These are phyloP conservation scores for Rosa multiflora DNA, from an alignment of 306 rosid species.

Conservation along the genomic window DNA sequence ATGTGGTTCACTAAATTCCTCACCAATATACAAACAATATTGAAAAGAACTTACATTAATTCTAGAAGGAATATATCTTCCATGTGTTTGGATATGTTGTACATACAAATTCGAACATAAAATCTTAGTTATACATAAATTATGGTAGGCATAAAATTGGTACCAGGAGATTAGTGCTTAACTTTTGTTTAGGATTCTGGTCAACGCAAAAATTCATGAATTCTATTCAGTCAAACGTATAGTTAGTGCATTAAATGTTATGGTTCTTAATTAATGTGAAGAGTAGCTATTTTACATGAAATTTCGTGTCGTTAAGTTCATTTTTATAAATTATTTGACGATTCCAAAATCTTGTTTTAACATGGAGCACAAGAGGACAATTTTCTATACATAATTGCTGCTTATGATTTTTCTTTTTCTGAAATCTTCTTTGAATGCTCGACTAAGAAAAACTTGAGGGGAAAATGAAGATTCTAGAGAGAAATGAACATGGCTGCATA, in stretches of 20 bases:
- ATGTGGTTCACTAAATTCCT: constrained; percentile 35
- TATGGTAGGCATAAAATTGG: constrained; percentile 16
- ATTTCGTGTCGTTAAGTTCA: not conserved
- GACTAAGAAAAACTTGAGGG: not conserved
- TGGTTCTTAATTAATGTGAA: not conserved
- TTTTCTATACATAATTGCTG: not conserved
- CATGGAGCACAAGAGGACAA: not conserved
- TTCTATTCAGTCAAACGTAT: constrained; percentile 16
- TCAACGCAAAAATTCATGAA: constrained; percentile 8
- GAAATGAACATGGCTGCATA: not conserved
- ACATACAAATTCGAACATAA: constrained; percentile 22
- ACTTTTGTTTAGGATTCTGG: not conserved
- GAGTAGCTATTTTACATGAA: not conserved
- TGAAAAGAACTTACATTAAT: constrained; percentile 16
- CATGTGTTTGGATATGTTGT: constrained; percentile 74
- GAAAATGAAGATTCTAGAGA: not conserved
- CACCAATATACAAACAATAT: constrained; percentile 21
- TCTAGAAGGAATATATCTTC: constrained; percentile 56
- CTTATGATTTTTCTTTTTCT: not conserved
- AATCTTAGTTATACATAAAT: constrained; percentile 47
- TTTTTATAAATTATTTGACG: not conserved
- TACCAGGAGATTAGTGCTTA: constrained; percentile 29
- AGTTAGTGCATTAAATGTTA: not conserved
- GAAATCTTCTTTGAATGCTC: not conserved
- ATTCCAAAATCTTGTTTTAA: not conserved